Evolutionary conservation across 208 protist genomes (phyloP).

Genomic region (Blechomonas ayalai): DNA sequence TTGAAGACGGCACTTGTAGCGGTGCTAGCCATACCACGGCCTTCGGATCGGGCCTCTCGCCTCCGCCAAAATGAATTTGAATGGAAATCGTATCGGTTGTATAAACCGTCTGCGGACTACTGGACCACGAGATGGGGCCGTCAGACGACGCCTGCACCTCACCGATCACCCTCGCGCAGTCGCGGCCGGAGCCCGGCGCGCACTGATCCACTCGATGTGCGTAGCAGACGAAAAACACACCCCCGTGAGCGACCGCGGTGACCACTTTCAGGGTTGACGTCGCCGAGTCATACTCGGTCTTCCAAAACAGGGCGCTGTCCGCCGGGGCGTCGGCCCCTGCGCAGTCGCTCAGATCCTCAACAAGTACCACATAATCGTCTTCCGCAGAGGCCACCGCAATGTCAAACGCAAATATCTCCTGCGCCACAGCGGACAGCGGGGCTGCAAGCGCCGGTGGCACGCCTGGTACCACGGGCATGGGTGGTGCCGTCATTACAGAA

Average conservation of each 20-base stretch:
- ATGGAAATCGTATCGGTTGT: conserved; percentile 26
- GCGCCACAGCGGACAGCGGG: conserved; percentile 13
- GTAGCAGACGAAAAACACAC: too few relatives aligned
- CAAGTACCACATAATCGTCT: conserved; percentile 59
- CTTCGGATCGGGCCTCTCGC: not conserved
- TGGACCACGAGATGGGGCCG: conserved; percentile 46
- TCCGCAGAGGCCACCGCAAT: conserved; percentile 30
- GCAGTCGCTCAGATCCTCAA: conserved; percentile 35
- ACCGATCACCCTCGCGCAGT: conserved; percentile 76
- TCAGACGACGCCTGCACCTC: conserved; percentile 31
- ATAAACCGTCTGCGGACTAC: conserved; percentile 41
- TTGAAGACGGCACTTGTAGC: not conserved
- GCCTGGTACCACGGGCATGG: conserved; percentile 42
- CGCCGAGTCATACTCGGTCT: not conserved
- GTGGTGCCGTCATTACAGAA: conserved; percentile 5
- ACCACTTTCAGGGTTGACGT: not conserved
- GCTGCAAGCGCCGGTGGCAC: conserved; percentile 25
- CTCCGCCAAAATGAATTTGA: conserved; percentile 20
- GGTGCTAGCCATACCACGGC: conserved; percentile 32
- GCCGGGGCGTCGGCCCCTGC: conserved; percentile 13
- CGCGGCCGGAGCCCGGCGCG: conserved; percentile 25
- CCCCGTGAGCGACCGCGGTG: conserved; percentile 20
- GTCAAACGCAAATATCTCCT: conserved; percentile 31
- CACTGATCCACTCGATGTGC: too few relatives aligned
- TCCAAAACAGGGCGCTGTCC: not conserved